Percentiles rank a stretch among this genome's conserved stretches.
phyloP scores from a whole-genome alignment of 805 yeast species.

The Candida morakotiae region DNA sequence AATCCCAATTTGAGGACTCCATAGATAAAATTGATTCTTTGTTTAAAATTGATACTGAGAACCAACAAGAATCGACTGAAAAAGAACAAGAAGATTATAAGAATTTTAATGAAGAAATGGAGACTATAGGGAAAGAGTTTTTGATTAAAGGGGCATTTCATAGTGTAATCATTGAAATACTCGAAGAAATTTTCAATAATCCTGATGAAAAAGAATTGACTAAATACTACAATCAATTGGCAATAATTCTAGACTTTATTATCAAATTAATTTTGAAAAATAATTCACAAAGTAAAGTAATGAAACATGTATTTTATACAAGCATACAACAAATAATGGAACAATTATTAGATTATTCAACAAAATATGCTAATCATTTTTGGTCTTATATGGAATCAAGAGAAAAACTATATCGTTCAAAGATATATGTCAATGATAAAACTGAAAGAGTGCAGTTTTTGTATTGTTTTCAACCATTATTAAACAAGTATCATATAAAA shows the following conservation, averaged over 20 bases:
- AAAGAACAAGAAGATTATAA: constrained; percentile 11
- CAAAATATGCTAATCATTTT: constrained; percentile 20
- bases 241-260: constrained; percentile 23
- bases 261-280: constrained; percentile 16
- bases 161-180: constrained; percentile 14
- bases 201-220: not conserved
- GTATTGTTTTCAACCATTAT: constrained; percentile 35
- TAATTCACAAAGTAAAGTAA: constrained; percentile 6
- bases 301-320: constrained; percentile 23
- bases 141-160: constrained; percentile 20
- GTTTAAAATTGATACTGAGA: not conserved
- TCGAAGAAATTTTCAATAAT: constrained; percentile 1
- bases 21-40: constrained; percentile 3
- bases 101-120: constrained; percentile 20
- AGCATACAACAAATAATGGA: constrained; percentile 21
- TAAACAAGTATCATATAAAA: constrained; percentile 23
- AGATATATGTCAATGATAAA: constrained; percentile 25
- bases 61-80: constrained; percentile 4
- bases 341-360: constrained; percentile 18
- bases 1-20: not conserved
- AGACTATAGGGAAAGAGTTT: constrained; percentile 17
- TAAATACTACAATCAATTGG: constrained; percentile 11
- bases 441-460: constrained; percentile 36
- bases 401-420: constrained; percentile 14
- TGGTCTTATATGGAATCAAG: constrained; percentile 38